A percentile compares a stretch with the other conserved stretches of the same genome.
These are phyloP conservation scores for Pseudohyphozyma bogoriensis DNA, from an alignment of 768 basidiomycete genomes.

Conservation along the genomic window DNA sequence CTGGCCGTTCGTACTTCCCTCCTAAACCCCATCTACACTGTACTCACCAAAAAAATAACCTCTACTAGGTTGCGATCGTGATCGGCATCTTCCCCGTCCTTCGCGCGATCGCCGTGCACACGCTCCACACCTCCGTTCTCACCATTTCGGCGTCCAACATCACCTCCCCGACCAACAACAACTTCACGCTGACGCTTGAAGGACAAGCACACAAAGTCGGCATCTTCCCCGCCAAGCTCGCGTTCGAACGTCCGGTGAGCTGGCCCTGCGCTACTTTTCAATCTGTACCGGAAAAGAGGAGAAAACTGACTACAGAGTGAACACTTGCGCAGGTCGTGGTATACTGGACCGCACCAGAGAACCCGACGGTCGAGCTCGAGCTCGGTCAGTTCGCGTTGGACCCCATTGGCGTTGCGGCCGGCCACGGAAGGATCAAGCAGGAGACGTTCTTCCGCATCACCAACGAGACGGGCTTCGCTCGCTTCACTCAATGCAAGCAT, in stretches of 20 bases:
- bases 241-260: slow-evolving; percentile 52
- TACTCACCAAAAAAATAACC: too few species aligned
- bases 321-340: slow-evolving; percentile 36
- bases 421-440: slow-evolving; percentile 46
- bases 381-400: slow-evolving; percentile 51
- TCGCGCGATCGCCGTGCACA: slow-evolving; percentile 16
- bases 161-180: slow-evolving; percentile 16
- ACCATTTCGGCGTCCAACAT: slow-evolving; percentile 18
- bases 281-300: too few species aligned
- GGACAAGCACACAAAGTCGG: slow-evolving; percentile 53
- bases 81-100: slow-evolving; percentile 9
- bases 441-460: slow-evolving; percentile 51
- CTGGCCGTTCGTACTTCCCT: slow-evolving; percentile 4
- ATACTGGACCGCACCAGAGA: slow-evolving; percentile 47
- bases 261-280: slow-evolving; percentile 1
- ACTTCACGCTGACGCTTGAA: slow-evolving; percentile 24
- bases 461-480: slow-evolving; percentile 51
- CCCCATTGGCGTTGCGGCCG: slow-evolving; percentile 47
- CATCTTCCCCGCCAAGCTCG: slow-evolving; percentile 53
- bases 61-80: not conserved
- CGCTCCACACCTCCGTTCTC: slow-evolving; percentile 18
- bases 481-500: slow-evolving; percentile 44
- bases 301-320: not conserved
- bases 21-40: too few species aligned
- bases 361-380: slow-evolving; percentile 42